A percentile compares a stretch with the other conserved stretches of the same genome.
phyloP scores from a whole-genome alignment of 1,284 basidiomycete species.

The Apiotrichum porosum region DNA sequence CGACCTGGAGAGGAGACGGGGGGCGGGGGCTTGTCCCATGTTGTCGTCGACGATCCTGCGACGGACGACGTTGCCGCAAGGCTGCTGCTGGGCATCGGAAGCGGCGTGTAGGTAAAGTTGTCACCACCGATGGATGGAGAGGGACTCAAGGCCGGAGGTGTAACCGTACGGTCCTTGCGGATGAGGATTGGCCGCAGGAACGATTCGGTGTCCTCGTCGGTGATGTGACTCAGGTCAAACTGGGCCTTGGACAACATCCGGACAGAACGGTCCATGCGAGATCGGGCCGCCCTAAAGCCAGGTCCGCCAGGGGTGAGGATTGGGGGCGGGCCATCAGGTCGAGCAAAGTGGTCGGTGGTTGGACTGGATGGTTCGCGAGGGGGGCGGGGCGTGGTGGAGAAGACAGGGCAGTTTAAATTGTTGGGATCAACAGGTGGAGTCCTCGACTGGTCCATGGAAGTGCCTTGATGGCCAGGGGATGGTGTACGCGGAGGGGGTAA shows the following conservation, averaged over 20 bases:
- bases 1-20: conserved; percentile 16
- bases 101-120: conserved; percentile 18
- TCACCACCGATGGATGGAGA: conserved; percentile 32
- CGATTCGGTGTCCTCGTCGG: conserved; percentile 8
- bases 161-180: conserved; percentile 1
- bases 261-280: conserved; percentile 2
- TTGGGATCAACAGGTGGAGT: conserved; percentile 22
- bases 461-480: conserved; percentile 30
- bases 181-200: conserved; percentile 12
- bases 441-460: conserved; percentile 24
- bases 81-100: conserved; percentile 1
- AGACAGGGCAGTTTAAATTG: conserved; percentile 6
- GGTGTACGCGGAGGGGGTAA: conserved; percentile 24
- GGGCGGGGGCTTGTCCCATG: neutral
- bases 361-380: conserved; percentile 18
- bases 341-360: conserved; percentile 20
- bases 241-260: conserved; percentile 26
- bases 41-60: too few relatives aligned
- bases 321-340: neutral
- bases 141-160: conserved; percentile 28
- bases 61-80: neutral
- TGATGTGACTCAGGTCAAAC: conserved; percentile 27
- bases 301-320: conserved; percentile 15
- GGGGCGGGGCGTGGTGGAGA: conserved; percentile 25
- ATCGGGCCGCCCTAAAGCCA: neutral